Base-by-base conservation (phyloP, 2,329 filamentous ascomycete genomes). In the Ilyonectria robusta region DNA sequence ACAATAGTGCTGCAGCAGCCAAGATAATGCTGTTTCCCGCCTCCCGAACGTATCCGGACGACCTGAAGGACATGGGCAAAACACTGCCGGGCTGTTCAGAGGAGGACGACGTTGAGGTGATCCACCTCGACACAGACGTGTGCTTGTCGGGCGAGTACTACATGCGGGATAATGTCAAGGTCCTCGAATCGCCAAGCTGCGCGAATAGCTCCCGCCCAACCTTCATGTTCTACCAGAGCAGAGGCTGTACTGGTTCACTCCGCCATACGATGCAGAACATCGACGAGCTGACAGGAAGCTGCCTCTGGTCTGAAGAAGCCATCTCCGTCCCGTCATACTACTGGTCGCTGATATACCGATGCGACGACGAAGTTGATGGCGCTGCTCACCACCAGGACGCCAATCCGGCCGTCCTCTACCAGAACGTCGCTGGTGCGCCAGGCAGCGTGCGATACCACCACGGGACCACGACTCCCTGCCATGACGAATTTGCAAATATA, bases 291-390 rank as follows among this genome's bases (percentile, higher is more conserved):
- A 33, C 19, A 31, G 44, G 37, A 1, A 42, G 51, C 17, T 62
- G 59, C 17, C 44, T 62, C 19, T 57, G 59, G 59, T 62, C 59
- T 2, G 59, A 62, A 50, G n/a, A 31, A n/a, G 50, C 56, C 2
- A 9, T 62, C 17, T 21, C 51, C 13, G n/a, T 62, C 19, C 21
- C 51, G 35, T 13, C 59, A 17, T 62, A 62, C 17, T 62, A 56
- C 51, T 62, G 59, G 59, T 62, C 59, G n/a, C 50, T 62, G 4
- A 56, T 62, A 26, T 62, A 62, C 51, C 59, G 44, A 42, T 62
- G 59, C 44, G 23, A 56, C n/a, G n/a, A 31, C 13, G 9, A 62
- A 11, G 3, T n/a, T 23, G 44, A 50, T 15, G 29, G 40, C 15
- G 31, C 31, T 21, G 13, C 17, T 48, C 23, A 48, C 11, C 51